phyloP scores from a whole-genome alignment of 768 basidiomycete species.

The Leccinum aurantiacum region DNA sequence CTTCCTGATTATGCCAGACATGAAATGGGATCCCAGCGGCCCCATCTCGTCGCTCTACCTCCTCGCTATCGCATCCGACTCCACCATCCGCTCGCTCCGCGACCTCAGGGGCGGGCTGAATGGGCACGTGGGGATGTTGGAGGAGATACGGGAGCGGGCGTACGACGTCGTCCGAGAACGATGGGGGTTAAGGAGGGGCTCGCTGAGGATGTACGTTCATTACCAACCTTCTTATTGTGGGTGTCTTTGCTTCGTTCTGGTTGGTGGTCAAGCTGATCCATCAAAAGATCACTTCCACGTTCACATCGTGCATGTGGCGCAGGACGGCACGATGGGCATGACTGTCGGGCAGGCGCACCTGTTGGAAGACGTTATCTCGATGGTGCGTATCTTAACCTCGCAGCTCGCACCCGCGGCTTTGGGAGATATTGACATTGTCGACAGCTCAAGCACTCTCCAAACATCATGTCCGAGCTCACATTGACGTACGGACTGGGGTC shows the following conservation, averaged over 20 bases:
- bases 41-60: conserved; percentile 72
- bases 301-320: conserved; percentile 81
- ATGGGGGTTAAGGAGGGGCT: conserved; percentile 65
- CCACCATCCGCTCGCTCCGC: conserved; percentile 66
- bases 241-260: conserved; percentile 29
- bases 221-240: conserved; percentile 96
- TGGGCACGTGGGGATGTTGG: conserved; percentile 65
- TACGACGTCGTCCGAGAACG: conserved; percentile 50
- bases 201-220: conserved; percentile 81
- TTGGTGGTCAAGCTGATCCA: not conserved
- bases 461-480: conserved; percentile 68
- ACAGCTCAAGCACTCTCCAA: conserved; percentile 61
- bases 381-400: conserved; percentile 47
- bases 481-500: conserved; percentile 83
- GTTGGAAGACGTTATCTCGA: conserved; percentile 85
- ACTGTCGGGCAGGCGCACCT: conserved; percentile 89
- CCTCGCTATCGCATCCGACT: conserved; percentile 67
- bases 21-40: conserved; percentile 94
- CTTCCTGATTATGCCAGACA: conserved; percentile 87
- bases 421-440: not conserved
- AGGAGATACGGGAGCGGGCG: conserved; percentile 59
- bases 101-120: conserved; percentile 54
- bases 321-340: conserved; percentile 61
- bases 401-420: no score
- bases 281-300: conserved; percentile 88